Conservation (phyloP, 139 green algal genomes). For the Picochlorum sp. region DNA sequence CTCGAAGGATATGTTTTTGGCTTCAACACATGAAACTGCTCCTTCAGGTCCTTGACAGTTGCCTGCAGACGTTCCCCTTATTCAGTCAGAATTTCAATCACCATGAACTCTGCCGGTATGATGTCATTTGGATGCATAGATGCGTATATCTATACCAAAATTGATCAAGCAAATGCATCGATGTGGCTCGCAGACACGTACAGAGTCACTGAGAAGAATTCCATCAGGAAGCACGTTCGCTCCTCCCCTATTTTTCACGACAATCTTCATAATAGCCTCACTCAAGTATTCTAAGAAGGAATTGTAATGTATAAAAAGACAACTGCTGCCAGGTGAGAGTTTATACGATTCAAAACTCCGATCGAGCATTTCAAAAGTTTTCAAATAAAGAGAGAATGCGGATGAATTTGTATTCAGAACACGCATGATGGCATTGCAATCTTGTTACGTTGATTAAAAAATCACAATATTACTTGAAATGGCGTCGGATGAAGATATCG, state of each 20-base stretch:
- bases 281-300: too few relatives aligned
- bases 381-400: too few relatives aligned
- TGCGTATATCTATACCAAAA: too few relatives aligned
- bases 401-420: too few relatives aligned
- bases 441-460: too few relatives aligned
- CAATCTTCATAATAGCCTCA: constrained; percentile 10
- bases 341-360: too few relatives aligned
- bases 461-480: neutral
- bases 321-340: too few relatives aligned
- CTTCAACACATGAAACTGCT: constrained; percentile 48
- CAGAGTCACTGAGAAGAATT: constrained; percentile 7
- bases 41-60: constrained; percentile 71
- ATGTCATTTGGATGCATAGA: too few relatives aligned
- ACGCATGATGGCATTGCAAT: too few relatives aligned
- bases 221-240: constrained; percentile 21
- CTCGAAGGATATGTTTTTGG: constrained; percentile 50
- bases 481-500: constrained; percentile 27
- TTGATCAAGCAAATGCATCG: neutral
- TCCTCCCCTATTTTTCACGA: constrained; percentile 15
- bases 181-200: neutral
- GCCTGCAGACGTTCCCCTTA: constrained; percentile 37
- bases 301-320: too few relatives aligned
- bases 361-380: too few relatives aligned
- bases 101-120: too few relatives aligned
- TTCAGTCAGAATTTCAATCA: neutral